phyloP scores from a whole-genome alignment of 805 yeast species.

The Kazachstania martiniae region DNA sequence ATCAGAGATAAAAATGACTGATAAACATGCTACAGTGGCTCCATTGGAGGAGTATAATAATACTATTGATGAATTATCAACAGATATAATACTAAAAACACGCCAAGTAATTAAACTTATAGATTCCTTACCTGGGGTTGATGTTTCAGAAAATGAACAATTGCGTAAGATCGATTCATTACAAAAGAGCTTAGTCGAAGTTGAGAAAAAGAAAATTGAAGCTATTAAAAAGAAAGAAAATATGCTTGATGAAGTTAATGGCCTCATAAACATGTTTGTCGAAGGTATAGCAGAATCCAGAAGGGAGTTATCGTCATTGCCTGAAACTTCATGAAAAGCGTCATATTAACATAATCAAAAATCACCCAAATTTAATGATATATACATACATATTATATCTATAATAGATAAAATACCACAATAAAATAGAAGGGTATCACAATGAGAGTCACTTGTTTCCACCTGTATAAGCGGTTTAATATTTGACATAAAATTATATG shows the following conservation, averaged over 20 bases:
- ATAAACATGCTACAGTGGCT: conserved; percentile 47
- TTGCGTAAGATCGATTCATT: conserved; percentile 49
- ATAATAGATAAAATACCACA: conserved; percentile 1
- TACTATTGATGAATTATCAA: conserved; percentile 65
- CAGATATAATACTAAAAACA: conserved; percentile 75
- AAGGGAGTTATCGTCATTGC: conserved; percentile 3
- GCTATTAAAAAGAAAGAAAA: conserved; percentile 56
- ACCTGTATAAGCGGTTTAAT: conserved; percentile 6
- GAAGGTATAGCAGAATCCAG: conserved; percentile 30
- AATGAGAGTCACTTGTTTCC: conserved; percentile 5
- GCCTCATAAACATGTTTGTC: conserved; percentile 43
- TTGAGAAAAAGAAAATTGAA: conserved; percentile 46
- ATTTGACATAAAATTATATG: conserved; percentile 7
- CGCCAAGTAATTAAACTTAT: conserved; percentile 79
- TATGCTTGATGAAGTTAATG: conserved; percentile 51
- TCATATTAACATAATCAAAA: too few species aligned
- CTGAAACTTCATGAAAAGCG: too few species aligned
- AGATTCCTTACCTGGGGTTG: conserved; percentile 87
- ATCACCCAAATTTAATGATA: not conserved
- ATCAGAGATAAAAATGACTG: conserved; percentile 47
- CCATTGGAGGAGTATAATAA: conserved; percentile 34
- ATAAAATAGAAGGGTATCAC: too few species aligned
- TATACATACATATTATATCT: not conserved
- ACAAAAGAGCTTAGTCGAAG: conserved; percentile 47
- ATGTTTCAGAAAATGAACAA: conserved; percentile 70